phyloP scores from a whole-genome alignment of 805 yeast species.

The Suhomyces sp. region DNA sequence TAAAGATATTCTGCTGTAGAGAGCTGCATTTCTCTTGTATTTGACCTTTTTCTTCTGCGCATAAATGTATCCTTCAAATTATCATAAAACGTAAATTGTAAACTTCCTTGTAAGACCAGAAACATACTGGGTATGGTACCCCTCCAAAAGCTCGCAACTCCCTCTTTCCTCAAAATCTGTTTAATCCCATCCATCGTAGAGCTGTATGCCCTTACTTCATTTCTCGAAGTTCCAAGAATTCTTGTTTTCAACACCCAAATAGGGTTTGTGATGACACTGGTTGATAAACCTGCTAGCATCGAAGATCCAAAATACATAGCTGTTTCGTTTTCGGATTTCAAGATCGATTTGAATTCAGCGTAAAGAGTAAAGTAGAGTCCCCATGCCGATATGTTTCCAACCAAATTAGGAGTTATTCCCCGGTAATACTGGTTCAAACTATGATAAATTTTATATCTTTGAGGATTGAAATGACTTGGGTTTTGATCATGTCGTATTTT shows the following conservation, averaged over 20 bases:
- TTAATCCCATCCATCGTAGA: conserved; percentile 57
- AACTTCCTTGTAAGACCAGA: conserved; percentile 85
- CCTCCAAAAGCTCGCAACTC: conserved; percentile 62
- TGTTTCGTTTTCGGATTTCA: conserved; percentile 17
- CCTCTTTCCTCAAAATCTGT: conserved; percentile 53
- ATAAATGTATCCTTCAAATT: conserved; percentile 51
- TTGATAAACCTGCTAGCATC: conserved; percentile 65
- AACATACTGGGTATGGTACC: conserved; percentile 75
- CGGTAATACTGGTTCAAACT: conserved; percentile 48
- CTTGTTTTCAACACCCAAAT: conserved; percentile 95
- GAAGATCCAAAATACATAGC: conserved; percentile 36
- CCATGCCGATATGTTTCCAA: conserved; percentile 91
- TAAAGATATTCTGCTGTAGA: conserved; percentile 58
- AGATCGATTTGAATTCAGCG: conserved; percentile 49
- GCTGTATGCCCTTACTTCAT: conserved; percentile 51
- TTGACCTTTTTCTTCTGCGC: conserved; percentile 12
- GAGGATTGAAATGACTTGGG: background rate
- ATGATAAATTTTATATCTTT: conserved; percentile 2
- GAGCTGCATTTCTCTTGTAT: conserved; percentile 19
- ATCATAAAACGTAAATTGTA: conserved; percentile 86
- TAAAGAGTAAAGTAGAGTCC: conserved; percentile 81
- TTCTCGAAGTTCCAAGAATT: conserved; percentile 58
- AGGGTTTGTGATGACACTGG: conserved; percentile 83
- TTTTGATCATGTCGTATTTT: conserved; percentile 5
- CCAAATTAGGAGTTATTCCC: conserved; percentile 74